Evolutionary conservation across 2,329 filamentous ascomycete species (phyloP).

Genomic region (Domatiomyces catenatus): DNA sequence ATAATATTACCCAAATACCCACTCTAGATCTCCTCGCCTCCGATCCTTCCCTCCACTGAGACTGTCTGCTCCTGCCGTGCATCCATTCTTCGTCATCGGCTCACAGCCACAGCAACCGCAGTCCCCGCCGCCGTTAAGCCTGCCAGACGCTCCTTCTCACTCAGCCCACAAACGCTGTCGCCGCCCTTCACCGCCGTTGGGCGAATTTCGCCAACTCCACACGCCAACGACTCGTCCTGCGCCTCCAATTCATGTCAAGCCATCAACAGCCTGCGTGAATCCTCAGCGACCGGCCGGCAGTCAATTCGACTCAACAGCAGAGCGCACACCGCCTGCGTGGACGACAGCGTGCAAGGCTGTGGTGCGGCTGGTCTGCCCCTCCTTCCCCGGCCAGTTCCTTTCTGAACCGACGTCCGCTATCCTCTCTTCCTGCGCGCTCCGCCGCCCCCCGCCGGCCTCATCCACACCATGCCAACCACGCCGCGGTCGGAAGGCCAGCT

Average conservation of each 20-base stretch:
- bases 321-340: not conserved
- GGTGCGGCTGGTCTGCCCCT: not conserved
- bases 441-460: not conserved
- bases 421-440: not conserved
- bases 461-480: slow-evolving; percentile 10
- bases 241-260: not conserved
- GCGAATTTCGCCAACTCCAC: not conserved
- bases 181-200: not conserved
- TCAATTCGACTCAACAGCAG: not conserved
- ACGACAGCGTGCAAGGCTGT: not conserved
- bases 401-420: too few species aligned
- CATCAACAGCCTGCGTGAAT: not conserved
- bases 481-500: slow-evolving; percentile 12
- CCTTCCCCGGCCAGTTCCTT: not conserved
- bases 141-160: not conserved
- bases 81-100: not conserved
- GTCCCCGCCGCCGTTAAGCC: not conserved
- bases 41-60: not conserved
- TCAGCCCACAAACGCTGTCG: not conserved
- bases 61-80: not conserved
- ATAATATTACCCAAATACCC: not conserved
- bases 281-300: too few species aligned
- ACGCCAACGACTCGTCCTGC: not conserved
- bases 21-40: not conserved
- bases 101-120: not conserved